Base-by-base conservation (phyloP, 768 basidiomycete species). In the Fomitopsis pulvina region DNA sequence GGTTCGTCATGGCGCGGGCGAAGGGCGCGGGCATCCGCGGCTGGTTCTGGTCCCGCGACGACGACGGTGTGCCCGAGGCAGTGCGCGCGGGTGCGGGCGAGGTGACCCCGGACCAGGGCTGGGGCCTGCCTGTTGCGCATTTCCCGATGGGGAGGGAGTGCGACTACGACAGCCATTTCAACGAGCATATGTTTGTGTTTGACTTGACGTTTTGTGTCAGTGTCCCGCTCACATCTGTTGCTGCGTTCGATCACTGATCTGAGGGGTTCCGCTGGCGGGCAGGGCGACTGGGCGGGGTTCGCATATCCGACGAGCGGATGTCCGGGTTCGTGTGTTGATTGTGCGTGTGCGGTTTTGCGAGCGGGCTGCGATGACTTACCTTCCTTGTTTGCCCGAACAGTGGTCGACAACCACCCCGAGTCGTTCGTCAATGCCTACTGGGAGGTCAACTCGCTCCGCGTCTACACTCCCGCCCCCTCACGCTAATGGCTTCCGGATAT, bases 401-500 rank as follows among this genome's bases (percentile, higher is more conserved):
- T 72, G 55, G 85, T 86, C 27, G 63, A 79, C 61, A 74, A 77
- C 51, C 75, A 80, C 55, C 84, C 86, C 0, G 51, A 58, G 4
- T 73, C 71, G 11, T 87, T 87, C 64, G 38, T 51, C 10, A 70
- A 83, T 14, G 82, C 86, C 1, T 87, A 81, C 63, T 88, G 84
- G 83, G 78, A 78, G 53, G 71, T 88, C 62, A 77, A 78, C 56
- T 73, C 75, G 11, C 62, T 87, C 27, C 71, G 74, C 25, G 70
- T 85, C n/a, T 88, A 84, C 58, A 68, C 65, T 4, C 59, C 34
- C n/a, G n/a, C n/a, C n/a, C n/a, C n/a, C n/a, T n/a, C n/a, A n/a
- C n/a, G n/a, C n/a, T n/a, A n/a, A n/a, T n/a, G n/a, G n/a, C n/a
- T n/a, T n/a, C n/a, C n/a, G n/a, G n/a, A n/a, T n/a, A n/a, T n/a